phyloP scores from a whole-genome alignment of 176 grass and related monocot species.

The Musa itinerans region DNA sequence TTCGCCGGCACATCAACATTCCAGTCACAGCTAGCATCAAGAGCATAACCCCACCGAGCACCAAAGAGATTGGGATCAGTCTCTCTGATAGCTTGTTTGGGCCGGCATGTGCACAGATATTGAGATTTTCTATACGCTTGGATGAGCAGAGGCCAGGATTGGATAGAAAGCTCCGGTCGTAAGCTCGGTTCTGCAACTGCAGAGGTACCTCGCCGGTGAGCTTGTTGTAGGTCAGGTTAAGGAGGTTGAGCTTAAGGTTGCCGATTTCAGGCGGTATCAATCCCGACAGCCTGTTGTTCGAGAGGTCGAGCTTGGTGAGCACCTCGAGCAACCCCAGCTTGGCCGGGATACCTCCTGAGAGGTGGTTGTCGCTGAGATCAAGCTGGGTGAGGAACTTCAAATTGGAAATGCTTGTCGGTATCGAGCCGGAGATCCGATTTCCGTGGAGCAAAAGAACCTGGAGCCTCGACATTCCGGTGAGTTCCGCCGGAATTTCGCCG shows the following conservation, averaged over 20 bases:
- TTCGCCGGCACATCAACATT: not conserved
- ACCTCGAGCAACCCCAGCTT: not conserved
- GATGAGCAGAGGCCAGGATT: constrained; percentile 28
- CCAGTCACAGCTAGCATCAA: not conserved
- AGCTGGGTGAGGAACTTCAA: constrained; percentile 1
- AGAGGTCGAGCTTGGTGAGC: constrained; percentile 21
- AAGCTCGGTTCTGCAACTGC: not conserved
- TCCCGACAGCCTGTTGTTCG: constrained; percentile 25
- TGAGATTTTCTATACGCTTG: not conserved
- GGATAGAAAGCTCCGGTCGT: constrained; percentile 13
- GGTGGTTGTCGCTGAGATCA: constrained; percentile 25
- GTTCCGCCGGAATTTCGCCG: constrained; percentile 30
- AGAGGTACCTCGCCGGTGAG: constrained; percentile 26
- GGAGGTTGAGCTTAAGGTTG: not conserved
- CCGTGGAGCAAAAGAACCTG: constrained; percentile 15
- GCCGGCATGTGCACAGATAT: not conserved
- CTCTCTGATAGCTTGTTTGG: not conserved
- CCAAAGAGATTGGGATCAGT: constrained; percentile 11
- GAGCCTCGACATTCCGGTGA: constrained; percentile 31
- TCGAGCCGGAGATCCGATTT: constrained; percentile 25
- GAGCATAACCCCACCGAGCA: constrained; percentile 10
- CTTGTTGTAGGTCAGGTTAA: constrained; percentile 30
- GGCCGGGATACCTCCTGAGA: constrained; percentile 22
- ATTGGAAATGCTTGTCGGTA: constrained; percentile 1
- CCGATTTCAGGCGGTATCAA: constrained; percentile 6